phyloP scores from a whole-genome alignment of 78 protist species.

The Mantamonas sphyraenae region DNA sequence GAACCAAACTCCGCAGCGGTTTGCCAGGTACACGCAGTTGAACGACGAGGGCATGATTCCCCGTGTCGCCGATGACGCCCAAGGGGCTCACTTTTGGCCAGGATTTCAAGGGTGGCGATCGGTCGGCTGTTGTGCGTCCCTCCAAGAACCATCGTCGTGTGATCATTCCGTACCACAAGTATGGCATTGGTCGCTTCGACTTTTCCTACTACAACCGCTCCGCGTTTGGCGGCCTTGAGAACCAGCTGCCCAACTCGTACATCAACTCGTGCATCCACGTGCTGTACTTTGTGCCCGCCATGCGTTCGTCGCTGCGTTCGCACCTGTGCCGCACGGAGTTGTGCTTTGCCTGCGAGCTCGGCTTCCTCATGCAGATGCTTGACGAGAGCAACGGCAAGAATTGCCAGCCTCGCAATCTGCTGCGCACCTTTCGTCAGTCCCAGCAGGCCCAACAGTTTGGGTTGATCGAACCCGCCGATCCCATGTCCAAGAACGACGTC shows the following conservation, averaged over 20 bases:
- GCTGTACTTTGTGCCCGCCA: slow-evolving; percentile 53
- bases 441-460: slow-evolving; percentile 15
- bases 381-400: slow-evolving; percentile 22
- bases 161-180: too few species aligned
- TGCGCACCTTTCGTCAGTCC: slow-evolving; percentile 40
- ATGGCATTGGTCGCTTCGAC: too few species aligned
- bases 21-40: too few species aligned
- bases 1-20: too few species aligned
- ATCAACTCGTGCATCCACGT: slow-evolving; percentile 53
- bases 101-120: too few species aligned
- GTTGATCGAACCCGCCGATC: too few species aligned
- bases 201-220: slow-evolving; percentile 39
- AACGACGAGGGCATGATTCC: too few species aligned
- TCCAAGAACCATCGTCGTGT: too few species aligned
- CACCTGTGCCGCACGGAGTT: slow-evolving; percentile 45
- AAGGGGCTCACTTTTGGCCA: too few species aligned
- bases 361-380: slow-evolving; percentile 57
- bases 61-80: too few species aligned
- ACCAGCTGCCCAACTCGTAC: slow-evolving; percentile 40
- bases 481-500: not conserved
- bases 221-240: slow-evolving; percentile 52
- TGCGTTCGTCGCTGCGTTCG: slow-evolving; percentile 25
- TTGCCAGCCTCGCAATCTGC: slow-evolving; percentile 45
- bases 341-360: slow-evolving; percentile 61
- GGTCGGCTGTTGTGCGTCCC: too few species aligned